phyloP scores from a whole-genome alignment of 73 alveolate species.

The Tetrahymena elliotti region DNA sequence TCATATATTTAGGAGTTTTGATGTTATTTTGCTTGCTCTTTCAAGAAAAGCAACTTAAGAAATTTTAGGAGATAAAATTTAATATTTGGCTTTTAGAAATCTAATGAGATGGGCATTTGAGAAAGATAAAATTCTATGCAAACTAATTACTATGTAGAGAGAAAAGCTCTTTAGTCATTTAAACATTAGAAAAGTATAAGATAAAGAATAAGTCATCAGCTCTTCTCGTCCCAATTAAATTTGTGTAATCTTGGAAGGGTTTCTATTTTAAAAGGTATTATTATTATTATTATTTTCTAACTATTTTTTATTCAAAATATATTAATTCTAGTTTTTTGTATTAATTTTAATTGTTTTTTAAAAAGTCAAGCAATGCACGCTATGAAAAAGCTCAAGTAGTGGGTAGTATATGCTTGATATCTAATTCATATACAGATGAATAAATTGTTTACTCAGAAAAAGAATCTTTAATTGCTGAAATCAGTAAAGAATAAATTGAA shows the following conservation, averaged over 20 bases:
- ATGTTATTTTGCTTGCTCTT: background rate
- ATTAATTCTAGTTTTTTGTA: background rate
- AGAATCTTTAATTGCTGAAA: background rate
- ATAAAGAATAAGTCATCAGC: background rate
- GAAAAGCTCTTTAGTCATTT: background rate
- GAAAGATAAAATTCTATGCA: background rate
- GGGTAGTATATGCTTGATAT: background rate
- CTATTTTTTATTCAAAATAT: too few relatives aligned
- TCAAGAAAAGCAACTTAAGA: background rate
- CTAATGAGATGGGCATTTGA: background rate
- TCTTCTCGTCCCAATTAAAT: background rate
- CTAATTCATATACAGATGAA: background rate
- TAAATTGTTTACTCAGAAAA: background rate
- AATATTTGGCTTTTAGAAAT: background rate
- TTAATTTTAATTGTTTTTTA: too few relatives aligned
- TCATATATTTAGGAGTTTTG: background rate
- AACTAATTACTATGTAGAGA: background rate
- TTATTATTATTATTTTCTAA: too few relatives aligned
- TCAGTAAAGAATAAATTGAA: background rate
- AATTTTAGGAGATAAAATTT: background rate
- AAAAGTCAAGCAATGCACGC: background rate
- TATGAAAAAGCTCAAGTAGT: background rate
- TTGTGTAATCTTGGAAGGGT: background rate
- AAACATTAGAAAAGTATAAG: background rate
- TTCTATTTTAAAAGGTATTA: background rate